These are phyloP conservation scores for Penicillium roqueforti DNA, from an alignment of 495 filamentous ascomycete species.

Conservation along the genomic window DNA sequence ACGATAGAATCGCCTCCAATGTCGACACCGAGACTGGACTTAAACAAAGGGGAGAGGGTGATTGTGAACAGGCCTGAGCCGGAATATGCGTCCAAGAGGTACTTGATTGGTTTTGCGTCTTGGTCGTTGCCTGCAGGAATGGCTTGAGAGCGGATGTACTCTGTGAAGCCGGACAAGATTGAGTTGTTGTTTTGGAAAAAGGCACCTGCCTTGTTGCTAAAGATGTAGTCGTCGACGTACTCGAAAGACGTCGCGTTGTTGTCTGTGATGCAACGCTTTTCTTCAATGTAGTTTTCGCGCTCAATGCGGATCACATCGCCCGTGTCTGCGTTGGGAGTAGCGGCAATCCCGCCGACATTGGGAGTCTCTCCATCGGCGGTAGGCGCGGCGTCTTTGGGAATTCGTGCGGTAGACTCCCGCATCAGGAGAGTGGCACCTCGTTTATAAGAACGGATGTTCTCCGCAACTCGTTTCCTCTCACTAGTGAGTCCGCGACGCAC, in stretches of 20 bases:
- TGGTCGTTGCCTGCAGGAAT: conserved; percentile 40
- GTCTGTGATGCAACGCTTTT: conserved; percentile 83
- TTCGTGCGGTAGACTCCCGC: conserved; percentile 75
- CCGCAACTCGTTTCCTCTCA: conserved; percentile 66
- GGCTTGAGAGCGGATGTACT: conserved; percentile 82
- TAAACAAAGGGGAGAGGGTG: conserved; percentile 80
- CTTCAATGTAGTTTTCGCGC: conserved; percentile 55
- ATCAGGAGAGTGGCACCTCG: conserved; percentile 84
- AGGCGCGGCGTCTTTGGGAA: conserved; percentile 45
- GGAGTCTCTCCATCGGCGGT: conserved; percentile 10
- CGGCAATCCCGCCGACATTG: conserved; percentile 12
- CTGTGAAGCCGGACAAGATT: conserved; percentile 85
- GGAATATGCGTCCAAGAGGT: conserved; percentile 95
- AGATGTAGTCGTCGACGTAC: conserved; percentile 79
- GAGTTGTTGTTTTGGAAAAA: conserved; percentile 99
- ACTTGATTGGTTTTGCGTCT: conserved; percentile 54
- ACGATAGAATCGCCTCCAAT: conserved; percentile 66
- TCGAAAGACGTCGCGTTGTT: conserved; percentile 75
- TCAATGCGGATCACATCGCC: conserved; percentile 36
- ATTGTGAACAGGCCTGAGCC: conserved; percentile 96
- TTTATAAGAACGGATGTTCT: conserved; percentile 66
- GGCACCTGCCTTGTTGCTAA: conserved; percentile 82
- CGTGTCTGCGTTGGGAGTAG: conserved; percentile 25
- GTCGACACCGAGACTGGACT: conserved; percentile 63
- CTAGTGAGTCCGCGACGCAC: conserved; percentile 69